phyloP scores from a whole-genome alignment of 139 green algal species.

The Chlamydomonas eustigma region DNA sequence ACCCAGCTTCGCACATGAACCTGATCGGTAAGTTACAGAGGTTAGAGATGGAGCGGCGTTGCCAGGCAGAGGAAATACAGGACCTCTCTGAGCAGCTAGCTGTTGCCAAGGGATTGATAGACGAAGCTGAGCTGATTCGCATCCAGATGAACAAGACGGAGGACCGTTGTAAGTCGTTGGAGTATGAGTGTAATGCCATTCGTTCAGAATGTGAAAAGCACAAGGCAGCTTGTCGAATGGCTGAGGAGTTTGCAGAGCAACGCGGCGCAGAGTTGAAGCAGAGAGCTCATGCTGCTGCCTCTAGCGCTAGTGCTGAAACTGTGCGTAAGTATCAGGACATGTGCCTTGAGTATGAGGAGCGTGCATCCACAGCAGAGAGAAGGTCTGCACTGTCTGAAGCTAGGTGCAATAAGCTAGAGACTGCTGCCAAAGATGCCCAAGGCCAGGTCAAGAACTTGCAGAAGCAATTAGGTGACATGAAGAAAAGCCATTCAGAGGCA shows the following conservation, averaged over 20 bases:
- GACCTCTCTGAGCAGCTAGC: background rate
- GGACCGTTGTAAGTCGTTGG: background rate
- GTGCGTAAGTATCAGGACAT: slow-evolving; percentile 43
- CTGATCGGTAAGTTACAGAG: slow-evolving; percentile 7
- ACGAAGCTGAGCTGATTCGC: background rate
- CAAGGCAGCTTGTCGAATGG: background rate
- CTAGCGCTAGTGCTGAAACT: slow-evolving; percentile 16
- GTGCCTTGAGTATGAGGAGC: slow-evolving; percentile 39
- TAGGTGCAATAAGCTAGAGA: background rate
- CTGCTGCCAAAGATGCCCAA: background rate
- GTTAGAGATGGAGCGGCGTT: slow-evolving; percentile 11
- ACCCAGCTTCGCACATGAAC: background rate
- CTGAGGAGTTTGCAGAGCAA: background rate
- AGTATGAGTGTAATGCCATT: background rate
- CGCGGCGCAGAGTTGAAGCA: background rate
- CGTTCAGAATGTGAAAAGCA: background rate
- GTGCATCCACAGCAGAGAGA: slow-evolving; percentile 30
- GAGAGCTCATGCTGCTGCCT: background rate
- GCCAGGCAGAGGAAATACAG: background rate
- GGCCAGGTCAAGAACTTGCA: background rate
- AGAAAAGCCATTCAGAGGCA: background rate
- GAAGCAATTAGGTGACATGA: background rate
- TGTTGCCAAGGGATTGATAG: background rate
- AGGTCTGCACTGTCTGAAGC: background rate
- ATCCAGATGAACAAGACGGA: background rate